Base-by-base conservation (phyloP, 139 green algal genomes). In the Chlorella sp. region DNA sequence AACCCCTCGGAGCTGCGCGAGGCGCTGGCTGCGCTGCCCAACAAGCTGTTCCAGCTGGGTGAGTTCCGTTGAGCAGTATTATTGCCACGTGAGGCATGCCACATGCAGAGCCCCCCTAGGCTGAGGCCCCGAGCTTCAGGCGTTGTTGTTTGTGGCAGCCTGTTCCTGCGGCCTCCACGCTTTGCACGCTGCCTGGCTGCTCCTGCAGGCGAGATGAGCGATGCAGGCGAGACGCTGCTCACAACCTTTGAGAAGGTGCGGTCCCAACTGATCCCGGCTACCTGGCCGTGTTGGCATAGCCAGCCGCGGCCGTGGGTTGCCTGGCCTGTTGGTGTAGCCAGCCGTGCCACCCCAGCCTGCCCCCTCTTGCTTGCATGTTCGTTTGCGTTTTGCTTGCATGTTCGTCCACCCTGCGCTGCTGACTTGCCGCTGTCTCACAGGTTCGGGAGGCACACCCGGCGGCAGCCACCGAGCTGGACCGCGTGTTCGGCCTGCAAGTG, bases 1-100 rank as follows among this genome's bases (percentile, higher is more conserved):
- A 89, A 90, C 65, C 94, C 94, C n/a, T 92, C 84, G 1, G 75
- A 80, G 36, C 82, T 96, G 81, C 88, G 94, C 62, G 84, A 89
- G 80, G 92, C 94, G 20, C 93, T 97, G 77, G 91, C 88, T 41
- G 74, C 36, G 5, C 69, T 90, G 38, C 85, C 87, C 2, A 32
- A 74, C 72, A 48, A 78, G 43, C 72, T 41, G 19, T 78, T 41
- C 72, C 72, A 48, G 28, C 43, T 78, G 72, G 72, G 72, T 78
- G 43, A 78, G 72, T n/a, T n/a, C n/a, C n/a, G n/a, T n/a, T n/a
- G n/a, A n/a, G n/a, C n/a, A n/a, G n/a, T n/a, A n/a, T n/a, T n/a
- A n/a, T n/a, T n/a, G n/a, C n/a, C n/a, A n/a, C n/a, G n/a, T n/a
- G n/a, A n/a, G n/a, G n/a, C n/a, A n/a, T n/a, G n/a, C n/a, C n/a